Evolutionary conservation across 2,329 filamentous ascomycete genomes (phyloP).

Genomic region (Cytospora schulzeri): DNA sequence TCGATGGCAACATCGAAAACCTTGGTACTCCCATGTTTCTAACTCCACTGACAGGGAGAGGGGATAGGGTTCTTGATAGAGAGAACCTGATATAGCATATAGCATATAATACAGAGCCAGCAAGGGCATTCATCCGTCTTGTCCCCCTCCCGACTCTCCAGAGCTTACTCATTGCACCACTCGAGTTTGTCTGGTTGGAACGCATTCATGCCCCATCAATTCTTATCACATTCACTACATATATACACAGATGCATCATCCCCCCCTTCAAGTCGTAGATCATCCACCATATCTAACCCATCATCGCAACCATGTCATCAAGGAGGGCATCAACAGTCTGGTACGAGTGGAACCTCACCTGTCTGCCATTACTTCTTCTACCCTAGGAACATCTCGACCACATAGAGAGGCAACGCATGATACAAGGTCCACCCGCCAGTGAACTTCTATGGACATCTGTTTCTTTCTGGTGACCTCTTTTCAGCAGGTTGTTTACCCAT

Average conservation of each 20-base stretch:
- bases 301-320: neutral
- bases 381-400: too few species aligned
- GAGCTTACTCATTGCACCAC: slow-evolving; percentile 1
- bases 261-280: too few species aligned
- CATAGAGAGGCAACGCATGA: neutral
- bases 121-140: neutral
- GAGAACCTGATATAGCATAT: slow-evolving; percentile 6
- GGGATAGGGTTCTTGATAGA: neutral
- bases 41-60: neutral
- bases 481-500: too few species aligned
- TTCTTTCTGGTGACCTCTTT: neutral
- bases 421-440: neutral
- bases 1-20: neutral
- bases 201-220: slow-evolving; percentile 13
- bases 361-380: neutral
- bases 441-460: neutral
- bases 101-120: too few species aligned
- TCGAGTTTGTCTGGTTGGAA: slow-evolving; percentile 25
- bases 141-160: neutral
- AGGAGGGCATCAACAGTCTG: neutral
- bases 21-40: neutral
- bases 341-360: neutral
- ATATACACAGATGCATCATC: neutral
- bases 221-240: neutral
- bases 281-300: slow-evolving; percentile 2